A percentile compares a stretch with the other conserved stretches of the same genome.
Evolutionary conservation across 148 eudicot genomes (phyloP).

Genomic region (Rhododendron molle): DNA sequence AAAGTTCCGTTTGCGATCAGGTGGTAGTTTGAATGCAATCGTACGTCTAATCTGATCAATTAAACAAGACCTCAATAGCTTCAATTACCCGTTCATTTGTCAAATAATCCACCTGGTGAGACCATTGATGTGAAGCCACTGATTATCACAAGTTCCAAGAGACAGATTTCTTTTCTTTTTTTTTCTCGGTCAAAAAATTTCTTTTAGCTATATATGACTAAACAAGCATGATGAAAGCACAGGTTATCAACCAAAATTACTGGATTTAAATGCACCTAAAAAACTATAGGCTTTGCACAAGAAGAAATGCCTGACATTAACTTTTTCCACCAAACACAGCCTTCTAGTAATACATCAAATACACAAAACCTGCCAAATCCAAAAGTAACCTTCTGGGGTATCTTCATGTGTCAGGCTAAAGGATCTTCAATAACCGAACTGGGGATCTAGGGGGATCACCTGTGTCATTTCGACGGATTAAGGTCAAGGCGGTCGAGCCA

Average conservation of each 20-base stretch:
- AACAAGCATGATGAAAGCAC: not conserved
- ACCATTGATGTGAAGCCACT: not conserved
- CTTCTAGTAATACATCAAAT: not conserved
- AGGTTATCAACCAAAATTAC: not conserved
- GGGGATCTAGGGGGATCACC: not conserved
- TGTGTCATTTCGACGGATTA: conserved; percentile 45
- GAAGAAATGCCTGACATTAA: not conserved
- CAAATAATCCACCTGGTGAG: not conserved
- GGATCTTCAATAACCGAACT: not conserved
- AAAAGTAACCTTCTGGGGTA: not conserved
- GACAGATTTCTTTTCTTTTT: not conserved
- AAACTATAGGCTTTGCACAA: not conserved
- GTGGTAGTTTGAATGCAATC: not conserved
- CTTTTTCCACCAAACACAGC: not conserved
- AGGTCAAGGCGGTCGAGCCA: conserved; percentile 31
- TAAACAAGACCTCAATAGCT: not conserved
- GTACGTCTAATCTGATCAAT: not conserved
- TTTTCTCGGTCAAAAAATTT: too few relatives aligned
- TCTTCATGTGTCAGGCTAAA: not conserved
- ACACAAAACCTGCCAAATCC: not conserved
- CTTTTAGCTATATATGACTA: not conserved
- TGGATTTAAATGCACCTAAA: not conserved
- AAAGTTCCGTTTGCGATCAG: too few relatives aligned
- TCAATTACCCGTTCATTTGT: not conserved
- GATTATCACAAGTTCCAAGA: not conserved